Conservation (phyloP, 257 asterid species). For the Penstemon newberryi region DNA sequence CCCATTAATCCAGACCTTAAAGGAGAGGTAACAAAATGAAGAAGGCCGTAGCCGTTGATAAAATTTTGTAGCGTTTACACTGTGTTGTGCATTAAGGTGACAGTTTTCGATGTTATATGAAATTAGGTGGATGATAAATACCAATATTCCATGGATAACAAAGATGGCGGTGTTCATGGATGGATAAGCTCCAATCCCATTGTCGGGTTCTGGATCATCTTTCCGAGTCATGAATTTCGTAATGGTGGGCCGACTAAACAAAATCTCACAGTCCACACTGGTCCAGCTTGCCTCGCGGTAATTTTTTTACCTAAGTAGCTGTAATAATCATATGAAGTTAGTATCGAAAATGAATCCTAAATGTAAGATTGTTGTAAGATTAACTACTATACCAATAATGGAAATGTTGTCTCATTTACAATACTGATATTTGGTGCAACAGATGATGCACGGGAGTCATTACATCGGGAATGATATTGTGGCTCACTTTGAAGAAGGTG, state of each 20-base stretch:
- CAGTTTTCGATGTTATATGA: not conserved
- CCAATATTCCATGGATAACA: slow-evolving; percentile 67
- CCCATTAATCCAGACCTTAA: slow-evolving; percentile 61
- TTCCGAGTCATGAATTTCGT: slow-evolving; percentile 59
- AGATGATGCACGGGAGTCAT: slow-evolving; percentile 56
- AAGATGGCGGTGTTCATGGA: slow-evolving; percentile 60
- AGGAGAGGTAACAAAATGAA: slow-evolving; percentile 46
- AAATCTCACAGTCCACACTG: slow-evolving; percentile 54
- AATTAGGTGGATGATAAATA: slow-evolving; percentile 60
- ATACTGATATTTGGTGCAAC: slow-evolving; percentile 15
- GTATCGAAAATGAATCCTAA: not conserved
- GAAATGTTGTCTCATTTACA: not conserved
- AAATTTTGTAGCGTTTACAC: not conserved
- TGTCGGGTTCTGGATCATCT: slow-evolving; percentile 59
- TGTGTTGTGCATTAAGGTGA: not conserved
- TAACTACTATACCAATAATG: too few relatives aligned
- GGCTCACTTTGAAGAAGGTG: slow-evolving; percentile 53
- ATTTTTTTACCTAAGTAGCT: slow-evolving; percentile 17
- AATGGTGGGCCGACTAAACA: slow-evolving; percentile 67
- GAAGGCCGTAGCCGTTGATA: not conserved
- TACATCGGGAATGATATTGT: slow-evolving; percentile 48
- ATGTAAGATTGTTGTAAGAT: too few relatives aligned
- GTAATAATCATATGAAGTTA: not conserved
- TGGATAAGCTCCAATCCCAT: slow-evolving; percentile 59
- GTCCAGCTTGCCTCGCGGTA: slow-evolving; percentile 63